phyloP scores from a whole-genome alignment of 805 yeast genomes.

The Candida peoriensis region DNA sequence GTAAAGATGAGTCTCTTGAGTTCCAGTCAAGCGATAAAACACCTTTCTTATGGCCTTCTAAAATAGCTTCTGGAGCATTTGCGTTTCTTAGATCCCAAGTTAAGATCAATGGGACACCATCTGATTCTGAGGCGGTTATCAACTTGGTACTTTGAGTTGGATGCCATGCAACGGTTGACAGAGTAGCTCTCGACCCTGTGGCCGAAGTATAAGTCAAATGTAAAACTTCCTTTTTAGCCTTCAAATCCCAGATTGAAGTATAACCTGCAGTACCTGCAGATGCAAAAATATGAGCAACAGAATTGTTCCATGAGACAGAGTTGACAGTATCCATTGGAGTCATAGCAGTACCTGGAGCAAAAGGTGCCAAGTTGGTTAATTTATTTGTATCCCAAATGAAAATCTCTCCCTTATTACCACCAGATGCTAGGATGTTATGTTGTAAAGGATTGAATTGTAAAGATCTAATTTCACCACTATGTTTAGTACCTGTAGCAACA shows the following conservation, averaged over 20 bases:
- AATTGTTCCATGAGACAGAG: slow-evolving; percentile 84
- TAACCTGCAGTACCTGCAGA: slow-evolving; percentile 81
- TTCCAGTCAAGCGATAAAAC: slow-evolving; percentile 94
- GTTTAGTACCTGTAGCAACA: slow-evolving; percentile 52
- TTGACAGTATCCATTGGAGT: slow-evolving; percentile 78
- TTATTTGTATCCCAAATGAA: slow-evolving; percentile 84
- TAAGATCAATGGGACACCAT: slow-evolving; percentile 70
- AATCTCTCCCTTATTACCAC: slow-evolving; percentile 86
- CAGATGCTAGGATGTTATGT: slow-evolving; percentile 70
- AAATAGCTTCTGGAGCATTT: slow-evolving; percentile 75
- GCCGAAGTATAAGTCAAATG: slow-evolving; percentile 68
- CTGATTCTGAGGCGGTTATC: slow-evolving; percentile 83
- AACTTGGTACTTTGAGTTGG: slow-evolving; percentile 83
- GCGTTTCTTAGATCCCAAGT: slow-evolving; percentile 95
- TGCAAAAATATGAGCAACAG: slow-evolving; percentile 82
- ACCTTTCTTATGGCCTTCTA: slow-evolving; percentile 83
- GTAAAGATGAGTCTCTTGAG: slow-evolving; percentile 65
- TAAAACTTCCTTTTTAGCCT: slow-evolving; percentile 80
- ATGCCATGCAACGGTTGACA: slow-evolving; percentile 91
- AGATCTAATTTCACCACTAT: slow-evolving; percentile 64
- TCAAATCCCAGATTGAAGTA: slow-evolving; percentile 92
- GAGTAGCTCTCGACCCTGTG: slow-evolving; percentile 51
- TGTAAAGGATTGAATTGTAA: slow-evolving; percentile 76
- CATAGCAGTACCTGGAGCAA: slow-evolving; percentile 72
- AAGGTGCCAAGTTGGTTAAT: slow-evolving; percentile 41